Evolutionary conservation across 2,329 filamentous ascomycete genomes (phyloP).

Genomic region (Cucurbitaria berberidis): DNA sequence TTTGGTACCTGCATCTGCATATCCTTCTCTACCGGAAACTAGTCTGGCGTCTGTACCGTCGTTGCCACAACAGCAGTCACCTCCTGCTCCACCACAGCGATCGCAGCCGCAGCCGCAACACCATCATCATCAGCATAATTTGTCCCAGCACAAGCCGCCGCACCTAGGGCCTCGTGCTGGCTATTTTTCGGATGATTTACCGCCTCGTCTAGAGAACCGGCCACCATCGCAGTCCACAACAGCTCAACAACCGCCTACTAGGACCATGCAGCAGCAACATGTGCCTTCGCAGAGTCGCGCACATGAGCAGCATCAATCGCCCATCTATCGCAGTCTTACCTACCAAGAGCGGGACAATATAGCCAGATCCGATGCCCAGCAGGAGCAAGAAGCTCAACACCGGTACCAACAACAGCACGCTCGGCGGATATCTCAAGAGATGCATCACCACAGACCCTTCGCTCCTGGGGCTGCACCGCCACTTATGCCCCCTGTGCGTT

Average conservation of each 20-base stretch:
- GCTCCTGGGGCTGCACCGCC: conserved; percentile 23
- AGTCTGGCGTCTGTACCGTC: conserved; percentile 36
- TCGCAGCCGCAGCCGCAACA: conserved; percentile 32
- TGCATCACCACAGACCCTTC: conserved; percentile 34
- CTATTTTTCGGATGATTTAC: conserved; percentile 45
- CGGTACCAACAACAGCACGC: conserved; percentile 38
- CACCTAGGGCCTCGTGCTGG: conserved; percentile 42
- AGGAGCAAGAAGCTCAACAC: conserved; percentile 39
- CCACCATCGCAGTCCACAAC: conserved; percentile 36
- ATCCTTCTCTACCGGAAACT: conserved; percentile 33
- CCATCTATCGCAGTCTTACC: conserved; percentile 30
- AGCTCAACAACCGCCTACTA: conserved; percentile 25
- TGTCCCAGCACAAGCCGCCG: conserved; percentile 38
- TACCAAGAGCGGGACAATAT: conserved; percentile 37
- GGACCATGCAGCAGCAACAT: conserved; percentile 41
- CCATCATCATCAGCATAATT: conserved; percentile 35
- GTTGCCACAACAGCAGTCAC: conserved; percentile 39
- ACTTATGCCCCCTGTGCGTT: conserved; percentile 34
- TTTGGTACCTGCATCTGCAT: conserved; percentile 27
- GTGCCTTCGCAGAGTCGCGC: conserved; percentile 29
- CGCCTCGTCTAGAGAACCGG: conserved; percentile 36
- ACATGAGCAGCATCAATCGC: conserved; percentile 37
- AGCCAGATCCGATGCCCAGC: conserved; percentile 33
- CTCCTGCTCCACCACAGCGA: conserved; percentile 32
- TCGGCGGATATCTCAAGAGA: conserved; percentile 42